phyloP scores from a whole-genome alignment of 192 early-diverging fungal genomes.

The Podila horticola region DNA sequence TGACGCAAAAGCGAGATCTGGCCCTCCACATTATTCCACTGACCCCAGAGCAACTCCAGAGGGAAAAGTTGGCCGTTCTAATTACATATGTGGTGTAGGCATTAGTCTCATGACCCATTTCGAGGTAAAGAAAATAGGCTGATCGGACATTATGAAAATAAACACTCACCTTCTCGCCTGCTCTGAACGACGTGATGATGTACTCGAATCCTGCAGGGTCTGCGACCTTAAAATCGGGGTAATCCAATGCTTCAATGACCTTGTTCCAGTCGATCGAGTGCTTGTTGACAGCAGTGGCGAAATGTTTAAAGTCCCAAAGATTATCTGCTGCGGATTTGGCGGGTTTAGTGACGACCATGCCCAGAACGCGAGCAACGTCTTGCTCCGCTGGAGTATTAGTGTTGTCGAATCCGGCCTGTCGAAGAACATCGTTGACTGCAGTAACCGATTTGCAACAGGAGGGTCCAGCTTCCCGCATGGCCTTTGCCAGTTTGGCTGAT shows the following conservation, averaged over 20 bases:
- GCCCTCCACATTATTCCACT: conserved; percentile 76
- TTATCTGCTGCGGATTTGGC: conserved; percentile 50
- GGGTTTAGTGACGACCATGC: conserved; percentile 67
- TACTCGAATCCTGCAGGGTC: conserved; percentile 70
- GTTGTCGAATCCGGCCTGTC: conserved; percentile 48
- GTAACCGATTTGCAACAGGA: conserved; percentile 55
- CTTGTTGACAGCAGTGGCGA: conserved; percentile 66
- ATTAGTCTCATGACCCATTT: too few relatives aligned
- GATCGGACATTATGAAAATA: neutral
- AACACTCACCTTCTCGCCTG: conserved; percentile 58
- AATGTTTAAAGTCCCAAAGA: conserved; percentile 72
- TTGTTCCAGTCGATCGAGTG: conserved; percentile 65
- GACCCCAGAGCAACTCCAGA: conserved; percentile 72
- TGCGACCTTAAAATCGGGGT: conserved; percentile 64
- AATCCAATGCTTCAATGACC: conserved; percentile 72
- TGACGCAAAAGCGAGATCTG: conserved; percentile 78
- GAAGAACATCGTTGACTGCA: conserved; percentile 56
- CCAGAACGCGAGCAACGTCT: conserved; percentile 69
- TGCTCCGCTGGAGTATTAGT: conserved; percentile 51
- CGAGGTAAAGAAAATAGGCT: neutral
- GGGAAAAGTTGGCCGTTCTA: conserved; percentile 76
- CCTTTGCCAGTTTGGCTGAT: conserved; percentile 45
- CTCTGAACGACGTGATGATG: conserved; percentile 68
- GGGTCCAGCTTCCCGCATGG: conserved; percentile 62
- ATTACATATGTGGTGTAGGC: neutral